Evolutionary conservation across 2,329 filamentous ascomycete genomes (phyloP), one percentile per base, ranked within the genome.

Genomic region (Laburnicola sp.): DNA sequence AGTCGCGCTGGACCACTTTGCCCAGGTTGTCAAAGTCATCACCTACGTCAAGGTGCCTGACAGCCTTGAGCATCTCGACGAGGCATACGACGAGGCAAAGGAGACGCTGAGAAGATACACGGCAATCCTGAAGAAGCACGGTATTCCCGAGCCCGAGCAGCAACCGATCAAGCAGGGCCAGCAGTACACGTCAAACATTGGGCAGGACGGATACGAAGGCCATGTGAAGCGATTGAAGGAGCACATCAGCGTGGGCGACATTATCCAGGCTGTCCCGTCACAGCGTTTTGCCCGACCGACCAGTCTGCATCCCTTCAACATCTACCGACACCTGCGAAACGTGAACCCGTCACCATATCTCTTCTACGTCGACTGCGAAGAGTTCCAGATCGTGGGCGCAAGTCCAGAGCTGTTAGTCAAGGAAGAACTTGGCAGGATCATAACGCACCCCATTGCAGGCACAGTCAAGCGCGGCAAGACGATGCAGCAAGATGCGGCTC

Each of bases 271-370:
- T 0, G 94, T 99, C 11, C 94, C 94, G 1, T 97, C 91, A 36
- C 94, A 99, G 76, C 86, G 94, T 45, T 89, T 97, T 69, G 87
- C 92, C 6, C 84, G 93, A 26, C 92, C 92, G 10, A 99, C 94
- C 2, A 86, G 84, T 49, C 80, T 99, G 37, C 94, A 99, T 73
- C 93, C 94, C 0, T 99, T 97, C 81, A 99, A 97, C 78, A 89
- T 99, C 65, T 99, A 97, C 80, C 86, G 93, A 48, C 91, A 96
- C 71, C 82, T 99, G 32, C 89, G 94, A 56, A 96, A 91, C n/a
- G 89, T 97, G 67, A 99, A 99, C 71, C 94, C 94, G 0, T 96
- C 91, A 6, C 94, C 94, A 0, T 99, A 99, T 75, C 85, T 99
- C 31, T 99, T 99, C 80, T 99, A 92, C 76, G 84, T 99, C 55